Base-by-base conservation (phyloP, 768 basidiomycete species). In the Cubamyces sp. region DNA sequence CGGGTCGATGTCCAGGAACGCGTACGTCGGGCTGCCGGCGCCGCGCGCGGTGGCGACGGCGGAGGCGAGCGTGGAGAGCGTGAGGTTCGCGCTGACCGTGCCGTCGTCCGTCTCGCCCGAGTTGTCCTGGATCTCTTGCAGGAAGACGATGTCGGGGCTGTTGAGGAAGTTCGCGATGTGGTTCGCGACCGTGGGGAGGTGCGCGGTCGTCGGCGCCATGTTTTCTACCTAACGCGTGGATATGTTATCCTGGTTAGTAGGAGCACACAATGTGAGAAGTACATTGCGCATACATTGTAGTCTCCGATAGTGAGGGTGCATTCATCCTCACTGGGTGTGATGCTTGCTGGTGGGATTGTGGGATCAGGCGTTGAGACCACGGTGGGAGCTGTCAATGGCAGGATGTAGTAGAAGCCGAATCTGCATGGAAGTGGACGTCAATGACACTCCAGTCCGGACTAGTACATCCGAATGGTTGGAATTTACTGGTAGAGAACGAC, bases 111-210 rank as follows among this genome's bases (percentile, higher is more conserved):
- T 80, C 7, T 75, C 64, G 2, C 85, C 85, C 1, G 76, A 77
- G 71, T 85, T 81, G 70, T 87, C 86, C 68, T 87, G 84, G n/a
- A 88, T 82, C 65, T 88, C 86, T 71, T 87, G 86, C 15, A 88
- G 60, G 72, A 86, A 85, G 69, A 87, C 71, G 61, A 88, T 75
- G 67, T 87, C 84, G 6, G 86, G 86, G 1, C 78, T 77, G 15
- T 72, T 71, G n/a, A 87, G 79, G 61, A 74, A 74, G 28, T 75
- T 76, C n/a, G 75, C 79, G 57, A 88, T 86, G 66, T 87, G 86
- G 26, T 70, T 64, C 3, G 84, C 86, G 47, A 86, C 75, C 16
- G 51, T 23, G 21, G 66, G 60, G 5, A 72, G 42, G 43, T 66
- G 47, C 3, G 64, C 40, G 14, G 64, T 60, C 45, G 50, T 66